Percentiles rank a stretch among this genome's conserved stretches.
Evolutionary conservation across 1,284 basidiomycete genomes (phyloP).

Genomic region (Bondarzewia mesenterica): DNA sequence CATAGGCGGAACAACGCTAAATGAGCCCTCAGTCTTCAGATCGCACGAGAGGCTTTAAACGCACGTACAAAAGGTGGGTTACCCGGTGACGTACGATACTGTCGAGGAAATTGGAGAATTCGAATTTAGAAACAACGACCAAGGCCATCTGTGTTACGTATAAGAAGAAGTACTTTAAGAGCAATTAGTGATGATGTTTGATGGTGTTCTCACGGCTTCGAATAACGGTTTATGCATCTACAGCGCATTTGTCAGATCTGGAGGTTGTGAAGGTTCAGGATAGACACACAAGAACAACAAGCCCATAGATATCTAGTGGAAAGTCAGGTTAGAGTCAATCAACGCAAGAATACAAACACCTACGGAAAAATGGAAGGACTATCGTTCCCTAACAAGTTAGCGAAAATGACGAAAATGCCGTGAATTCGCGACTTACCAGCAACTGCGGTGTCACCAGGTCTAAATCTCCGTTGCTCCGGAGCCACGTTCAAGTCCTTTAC

Average conservation of each 20-base stretch:
- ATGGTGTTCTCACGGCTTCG: conserved; percentile 34
- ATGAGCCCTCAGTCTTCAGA: conserved; percentile 4
- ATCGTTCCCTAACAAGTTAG: background rate
- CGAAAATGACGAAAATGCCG: too few relatives aligned
- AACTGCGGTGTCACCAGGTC: conserved; percentile 47
- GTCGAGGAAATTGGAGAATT: conserved; percentile 55
- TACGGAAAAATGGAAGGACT: conserved; percentile 30
- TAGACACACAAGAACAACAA: conserved; percentile 45
- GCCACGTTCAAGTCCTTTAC: conserved; percentile 31
- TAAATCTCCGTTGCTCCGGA: conserved; percentile 26
- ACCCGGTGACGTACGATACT: conserved; percentile 63
- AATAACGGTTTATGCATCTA: conserved; percentile 33
- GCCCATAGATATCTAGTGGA: conserved; percentile 59
- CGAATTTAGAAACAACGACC: conserved; percentile 71
- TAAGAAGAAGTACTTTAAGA: too few relatives aligned
- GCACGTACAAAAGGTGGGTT: conserved; percentile 52
- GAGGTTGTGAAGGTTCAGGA: conserved; percentile 7
- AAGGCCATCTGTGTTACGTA: conserved; percentile 48
- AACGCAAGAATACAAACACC: conserved; percentile 7
- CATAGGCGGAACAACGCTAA: conserved; percentile 62
- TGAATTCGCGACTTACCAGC: conserved; percentile 34
- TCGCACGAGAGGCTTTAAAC: background rate
- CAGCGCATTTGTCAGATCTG: conserved; percentile 39
- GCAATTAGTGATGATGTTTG: background rate
- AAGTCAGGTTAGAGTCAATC: background rate